Evolutionary conservation across 257 asterid species (phyloP).

Genomic region (Rubia yunnanensis): DNA sequence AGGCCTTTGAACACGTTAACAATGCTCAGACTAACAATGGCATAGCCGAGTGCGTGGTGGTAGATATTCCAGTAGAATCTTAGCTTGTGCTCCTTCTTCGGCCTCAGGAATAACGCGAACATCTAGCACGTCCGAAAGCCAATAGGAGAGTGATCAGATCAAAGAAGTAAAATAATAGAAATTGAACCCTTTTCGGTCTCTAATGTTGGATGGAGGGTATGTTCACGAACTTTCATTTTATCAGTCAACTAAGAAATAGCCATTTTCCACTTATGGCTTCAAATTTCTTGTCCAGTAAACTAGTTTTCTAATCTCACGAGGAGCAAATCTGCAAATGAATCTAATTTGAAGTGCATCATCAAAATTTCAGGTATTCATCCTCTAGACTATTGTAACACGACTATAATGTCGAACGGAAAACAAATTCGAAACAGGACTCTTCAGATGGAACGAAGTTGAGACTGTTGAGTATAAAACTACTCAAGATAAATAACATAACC

Average conservation of each 20-base stretch:
- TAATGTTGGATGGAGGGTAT: too few species aligned
- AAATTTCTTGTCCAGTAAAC: not conserved
- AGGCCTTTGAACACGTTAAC: constrained; percentile 77
- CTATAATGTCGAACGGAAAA: not conserved
- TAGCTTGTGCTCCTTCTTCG: constrained; percentile 68
- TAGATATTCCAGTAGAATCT: constrained; percentile 77
- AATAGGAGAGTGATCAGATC: too few species aligned
- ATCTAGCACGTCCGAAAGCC: constrained; percentile 27
- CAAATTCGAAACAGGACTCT: not conserved
- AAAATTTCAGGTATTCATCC: too few species aligned
- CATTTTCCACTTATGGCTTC: not conserved
- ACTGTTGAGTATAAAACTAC: not conserved
- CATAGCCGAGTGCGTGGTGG: constrained; percentile 65
- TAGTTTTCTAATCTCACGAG: not conserved
- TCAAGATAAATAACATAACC: too few species aligned
- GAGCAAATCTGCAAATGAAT: not conserved
- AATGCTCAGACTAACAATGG: constrained; percentile 49
- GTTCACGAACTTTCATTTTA: not conserved
- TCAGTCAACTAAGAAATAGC: not conserved
- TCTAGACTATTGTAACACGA: too few species aligned
- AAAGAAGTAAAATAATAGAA: too few species aligned
- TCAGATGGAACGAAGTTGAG: not conserved
- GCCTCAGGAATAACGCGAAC: constrained; percentile 70
- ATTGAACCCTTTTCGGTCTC: too few species aligned
- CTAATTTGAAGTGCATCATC: not conserved